phyloP scores from a whole-genome alignment of 2,329 filamentous ascomycete species.

The Botryotinia globosa region DNA sequence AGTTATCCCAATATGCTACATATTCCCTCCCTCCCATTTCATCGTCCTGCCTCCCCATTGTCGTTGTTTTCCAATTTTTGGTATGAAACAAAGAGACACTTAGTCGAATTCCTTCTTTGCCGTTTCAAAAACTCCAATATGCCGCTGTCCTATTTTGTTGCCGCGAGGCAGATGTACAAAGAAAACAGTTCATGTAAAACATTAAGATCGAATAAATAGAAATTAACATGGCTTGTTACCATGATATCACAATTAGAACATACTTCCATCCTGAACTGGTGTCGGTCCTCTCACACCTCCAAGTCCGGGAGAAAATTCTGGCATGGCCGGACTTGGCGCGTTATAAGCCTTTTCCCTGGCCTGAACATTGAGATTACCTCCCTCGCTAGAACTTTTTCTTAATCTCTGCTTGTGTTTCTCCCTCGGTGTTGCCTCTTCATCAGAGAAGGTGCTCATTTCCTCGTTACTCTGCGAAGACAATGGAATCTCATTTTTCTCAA shows the following conservation, averaged over 20 bases:
- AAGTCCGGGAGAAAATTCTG: constrained; percentile 24
- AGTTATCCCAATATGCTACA: constrained; percentile 22
- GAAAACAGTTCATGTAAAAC: constrained; percentile 32
- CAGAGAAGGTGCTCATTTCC: constrained; percentile 39
- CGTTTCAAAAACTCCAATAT: constrained; percentile 28
- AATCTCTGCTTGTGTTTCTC: constrained; percentile 28
- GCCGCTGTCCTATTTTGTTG: constrained; percentile 28
- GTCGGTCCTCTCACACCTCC: not conserved
- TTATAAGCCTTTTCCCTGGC: constrained; percentile 31
- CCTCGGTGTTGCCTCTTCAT: constrained; percentile 35
- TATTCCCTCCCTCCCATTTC: not conserved
- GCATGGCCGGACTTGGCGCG: constrained; percentile 35
- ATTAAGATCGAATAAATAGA: constrained; percentile 29
- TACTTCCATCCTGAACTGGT: constrained; percentile 30
- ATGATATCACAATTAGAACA: constrained; percentile 32
- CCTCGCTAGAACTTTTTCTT: constrained; percentile 37
- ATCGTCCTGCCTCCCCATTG: not conserved
- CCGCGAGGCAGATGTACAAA: constrained; percentile 28
- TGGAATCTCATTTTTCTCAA: constrained; percentile 30
- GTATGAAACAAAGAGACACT: not conserved
- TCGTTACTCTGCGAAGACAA: constrained; percentile 35
- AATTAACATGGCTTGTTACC: constrained; percentile 21
- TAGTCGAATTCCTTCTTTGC: not conserved
- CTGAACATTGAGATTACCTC: constrained; percentile 35
- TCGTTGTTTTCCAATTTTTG: constrained; percentile 17